Conservation (phyloP, 2,329 filamentous ascomycete species). For the Pseudocercospora musae region DNA sequence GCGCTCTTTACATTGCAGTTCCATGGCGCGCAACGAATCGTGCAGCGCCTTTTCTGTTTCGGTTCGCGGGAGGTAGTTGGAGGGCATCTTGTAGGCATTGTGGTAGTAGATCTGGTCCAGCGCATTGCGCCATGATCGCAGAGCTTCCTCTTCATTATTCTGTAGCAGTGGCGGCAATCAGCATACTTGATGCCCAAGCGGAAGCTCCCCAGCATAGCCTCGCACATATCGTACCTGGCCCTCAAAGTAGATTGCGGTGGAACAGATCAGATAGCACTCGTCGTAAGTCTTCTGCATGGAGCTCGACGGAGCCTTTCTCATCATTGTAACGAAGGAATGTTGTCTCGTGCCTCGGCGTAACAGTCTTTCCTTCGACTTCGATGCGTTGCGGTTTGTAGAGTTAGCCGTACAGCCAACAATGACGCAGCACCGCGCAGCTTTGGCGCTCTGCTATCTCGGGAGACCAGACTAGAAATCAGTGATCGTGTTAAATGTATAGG, state of each 20-base stretch:
- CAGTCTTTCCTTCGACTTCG: too few species aligned
- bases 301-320: slow-evolving; percentile 58
- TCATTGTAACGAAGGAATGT: too few species aligned
- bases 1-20: slow-evolving; percentile 88
- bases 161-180: slow-evolving; percentile 57
- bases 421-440: too few species aligned
- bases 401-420: background rate
- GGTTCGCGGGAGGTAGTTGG: slow-evolving; percentile 66
- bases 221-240: slow-evolving; percentile 62
- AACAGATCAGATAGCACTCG: slow-evolving; percentile 91
- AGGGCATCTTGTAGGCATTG: slow-evolving; percentile 70
- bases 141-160: slow-evolving; percentile 88
- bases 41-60: slow-evolving; percentile 81
- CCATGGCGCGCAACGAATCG: slow-evolving; percentile 76
- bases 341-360: too few species aligned
- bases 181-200: background rate
- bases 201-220: slow-evolving; percentile 4
- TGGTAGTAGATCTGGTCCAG: slow-evolving; percentile 87
- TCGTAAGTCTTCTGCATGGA: slow-evolving; percentile 96
- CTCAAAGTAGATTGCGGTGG: slow-evolving; percentile 94
- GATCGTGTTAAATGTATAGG: too few species aligned
- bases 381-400: background rate
- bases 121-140: slow-evolving; percentile 84
- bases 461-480: too few species aligned
- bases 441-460: too few species aligned